A percentile compares a stretch with the other conserved stretches of the same genome.
Conservation (phyloP, 2,329 filamentous ascomycete species). For the Penicillium hesseltinei region DNA sequence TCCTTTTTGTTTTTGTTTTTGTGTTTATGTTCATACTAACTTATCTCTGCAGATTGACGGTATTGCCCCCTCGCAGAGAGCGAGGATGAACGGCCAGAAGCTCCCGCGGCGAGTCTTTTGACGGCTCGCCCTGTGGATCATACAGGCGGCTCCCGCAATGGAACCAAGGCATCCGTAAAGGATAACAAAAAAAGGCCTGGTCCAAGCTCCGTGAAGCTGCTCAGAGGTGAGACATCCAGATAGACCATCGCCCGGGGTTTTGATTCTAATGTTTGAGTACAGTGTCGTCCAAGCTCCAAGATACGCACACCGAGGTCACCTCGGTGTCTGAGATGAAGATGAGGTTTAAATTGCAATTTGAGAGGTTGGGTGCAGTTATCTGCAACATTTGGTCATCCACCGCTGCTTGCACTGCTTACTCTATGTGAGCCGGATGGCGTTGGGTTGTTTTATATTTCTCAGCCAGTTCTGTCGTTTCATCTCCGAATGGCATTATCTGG, state of each 20-base stretch:
- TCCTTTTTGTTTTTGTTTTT: no score
- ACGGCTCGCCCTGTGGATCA: constrained; percentile 51
- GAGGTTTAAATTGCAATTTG: constrained; percentile 30
- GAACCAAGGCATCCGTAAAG: constrained; percentile 34
- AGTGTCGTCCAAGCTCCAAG: constrained; percentile 48
- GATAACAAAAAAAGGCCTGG: constrained; percentile 30
- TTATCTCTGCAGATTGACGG: constrained; percentile 69
- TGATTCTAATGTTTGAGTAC: neutral
- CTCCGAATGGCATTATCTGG: constrained; percentile 12
- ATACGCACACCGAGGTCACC: constrained; percentile 31
- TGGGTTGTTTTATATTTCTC: constrained; percentile 14
- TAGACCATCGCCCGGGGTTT: no score
- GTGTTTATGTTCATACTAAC: constrained; percentile 10
- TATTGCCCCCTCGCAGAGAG: constrained; percentile 78
- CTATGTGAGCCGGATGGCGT: constrained; percentile 11
- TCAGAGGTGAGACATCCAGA: constrained; percentile 34
- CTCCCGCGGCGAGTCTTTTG: constrained; percentile 52
- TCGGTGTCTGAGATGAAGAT: constrained; percentile 27
- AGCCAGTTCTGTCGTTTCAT: constrained; percentile 14
- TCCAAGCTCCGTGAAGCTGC: constrained; percentile 39
- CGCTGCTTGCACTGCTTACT: constrained; percentile 13
- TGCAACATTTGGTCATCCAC: constrained; percentile 19
- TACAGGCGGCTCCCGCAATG: constrained; percentile 35
- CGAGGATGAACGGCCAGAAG: constrained; percentile 77
- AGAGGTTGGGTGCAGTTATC: constrained; percentile 30